phyloP scores from a whole-genome alignment of 1,139 yeast species.

The Taiozyma sp. region DNA sequence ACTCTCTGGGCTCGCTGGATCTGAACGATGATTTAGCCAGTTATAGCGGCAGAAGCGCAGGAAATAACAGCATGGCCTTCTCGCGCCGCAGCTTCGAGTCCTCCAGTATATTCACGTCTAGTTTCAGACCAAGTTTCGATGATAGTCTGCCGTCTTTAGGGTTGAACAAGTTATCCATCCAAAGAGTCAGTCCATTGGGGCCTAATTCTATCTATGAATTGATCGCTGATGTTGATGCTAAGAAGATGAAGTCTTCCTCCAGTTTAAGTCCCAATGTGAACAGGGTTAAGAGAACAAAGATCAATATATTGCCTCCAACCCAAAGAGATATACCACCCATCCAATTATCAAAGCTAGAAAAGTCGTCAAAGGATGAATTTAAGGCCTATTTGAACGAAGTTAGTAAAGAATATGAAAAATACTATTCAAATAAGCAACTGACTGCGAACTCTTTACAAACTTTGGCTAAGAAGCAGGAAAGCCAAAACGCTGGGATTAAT shows the following conservation, averaged over 20 bases:
- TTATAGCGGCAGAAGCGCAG: conserved; percentile 17
- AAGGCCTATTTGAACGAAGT: conserved; percentile 42
- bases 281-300: conserved; percentile 24
- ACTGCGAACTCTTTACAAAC: conserved; percentile 38
- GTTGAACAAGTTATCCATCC: conserved; percentile 21
- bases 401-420: conserved; percentile 49
- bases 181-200: conserved; percentile 54
- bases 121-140: conserved; percentile 24
- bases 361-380: conserved; percentile 45
- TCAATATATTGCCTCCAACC: conserved; percentile 64
- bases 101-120: conserved; percentile 23
- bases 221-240: conserved; percentile 51
- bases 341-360: conserved; percentile 53
- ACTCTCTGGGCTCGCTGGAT: conserved; percentile 11
- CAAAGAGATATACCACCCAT: conserved; percentile 82
- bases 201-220: conserved; percentile 75
- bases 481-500: conserved; percentile 20
- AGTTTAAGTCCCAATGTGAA: conserved; percentile 14
- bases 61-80: conserved; percentile 9
- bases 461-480: conserved; percentile 18
- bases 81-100: conserved; percentile 30
- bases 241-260: conserved; percentile 19
- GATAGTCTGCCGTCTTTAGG: conserved; percentile 22
- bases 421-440: conserved; percentile 30
- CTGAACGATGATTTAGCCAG: conserved; percentile 30